phyloP scores from a whole-genome alignment of 2,329 filamentous ascomycete species.

The Didymella lethalis region DNA sequence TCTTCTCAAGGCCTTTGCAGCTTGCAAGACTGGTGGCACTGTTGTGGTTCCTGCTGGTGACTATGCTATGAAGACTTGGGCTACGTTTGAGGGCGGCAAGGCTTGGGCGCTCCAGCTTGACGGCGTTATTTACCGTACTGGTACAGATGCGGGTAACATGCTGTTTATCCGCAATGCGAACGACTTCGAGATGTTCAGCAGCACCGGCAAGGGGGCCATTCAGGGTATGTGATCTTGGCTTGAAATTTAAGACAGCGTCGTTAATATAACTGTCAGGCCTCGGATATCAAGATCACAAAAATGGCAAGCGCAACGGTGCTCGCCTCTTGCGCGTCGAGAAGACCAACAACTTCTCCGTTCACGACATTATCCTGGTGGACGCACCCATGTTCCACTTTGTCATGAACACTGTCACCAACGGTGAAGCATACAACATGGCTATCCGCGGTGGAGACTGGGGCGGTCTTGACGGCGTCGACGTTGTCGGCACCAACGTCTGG shows the following conservation, averaged over 20 bases:
- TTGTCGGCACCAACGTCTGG: slow-evolving; percentile 64
- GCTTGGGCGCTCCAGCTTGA: slow-evolving; percentile 62
- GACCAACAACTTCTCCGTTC: slow-evolving; percentile 58
- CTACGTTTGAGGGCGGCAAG: slow-evolving; percentile 56
- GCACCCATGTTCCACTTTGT: slow-evolving; percentile 61
- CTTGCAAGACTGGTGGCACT: slow-evolving; percentile 60
- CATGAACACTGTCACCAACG: slow-evolving; percentile 60
- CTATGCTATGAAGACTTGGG: slow-evolving; percentile 61
- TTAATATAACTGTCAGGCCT: slow-evolving; percentile 4
- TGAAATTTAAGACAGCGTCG: background rate
- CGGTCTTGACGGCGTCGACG: slow-evolving; percentile 65
- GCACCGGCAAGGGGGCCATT: slow-evolving; percentile 60
- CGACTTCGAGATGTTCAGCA: slow-evolving; percentile 64
- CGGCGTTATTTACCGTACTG: slow-evolving; percentile 62
- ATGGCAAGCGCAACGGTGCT: slow-evolving; percentile 53
- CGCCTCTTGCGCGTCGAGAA: slow-evolving; percentile 58
- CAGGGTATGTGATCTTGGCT: slow-evolving; percentile 48
- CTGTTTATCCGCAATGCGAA: slow-evolving; percentile 59
- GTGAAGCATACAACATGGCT: slow-evolving; percentile 64
- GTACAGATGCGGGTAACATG: slow-evolving; percentile 62
- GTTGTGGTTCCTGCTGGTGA: slow-evolving; percentile 60
- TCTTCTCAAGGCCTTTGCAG: slow-evolving; percentile 58
- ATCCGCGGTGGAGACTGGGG: slow-evolving; percentile 62
- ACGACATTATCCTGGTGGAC: slow-evolving; percentile 60
- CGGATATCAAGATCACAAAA: slow-evolving; percentile 59